Evolutionary conservation across 2,329 filamentous ascomycete species (phyloP).

Genomic region (Xylariales sp.): DNA sequence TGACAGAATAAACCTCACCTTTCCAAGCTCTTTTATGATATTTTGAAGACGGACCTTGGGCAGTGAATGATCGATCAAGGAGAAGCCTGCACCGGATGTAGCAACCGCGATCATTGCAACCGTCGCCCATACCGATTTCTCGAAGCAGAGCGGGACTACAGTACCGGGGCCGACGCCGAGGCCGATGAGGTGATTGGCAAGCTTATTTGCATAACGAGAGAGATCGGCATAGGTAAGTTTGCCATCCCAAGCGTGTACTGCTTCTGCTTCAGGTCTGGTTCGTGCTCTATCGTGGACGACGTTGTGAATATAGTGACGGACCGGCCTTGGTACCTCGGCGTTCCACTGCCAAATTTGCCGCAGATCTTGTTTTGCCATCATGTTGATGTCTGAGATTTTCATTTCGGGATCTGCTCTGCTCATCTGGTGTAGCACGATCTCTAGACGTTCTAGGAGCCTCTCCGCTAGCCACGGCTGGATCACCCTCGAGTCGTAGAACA

Average conservation of each 20-base stretch:
- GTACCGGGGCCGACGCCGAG: slow-evolving; percentile 20
- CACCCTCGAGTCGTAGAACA: too few species aligned
- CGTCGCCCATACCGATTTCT: slow-evolving; percentile 25
- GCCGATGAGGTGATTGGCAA: slow-evolving; percentile 16
- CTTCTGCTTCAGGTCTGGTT: not conserved
- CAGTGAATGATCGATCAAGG: not conserved
- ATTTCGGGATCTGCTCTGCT: not conserved
- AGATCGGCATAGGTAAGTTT: slow-evolving; percentile 23
- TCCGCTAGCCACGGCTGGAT: too few species aligned
- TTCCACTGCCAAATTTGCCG: too few species aligned
- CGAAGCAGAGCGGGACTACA: slow-evolving; percentile 27
- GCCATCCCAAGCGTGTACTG: slow-evolving; percentile 18
- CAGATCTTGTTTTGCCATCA: too few species aligned
- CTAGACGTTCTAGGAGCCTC: slow-evolving; percentile 8
- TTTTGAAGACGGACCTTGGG: not conserved
- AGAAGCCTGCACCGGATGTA: slow-evolving; percentile 1
- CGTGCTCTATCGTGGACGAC: not conserved
- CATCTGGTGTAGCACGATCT: slow-evolving; percentile 10
- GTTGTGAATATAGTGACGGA: too few species aligned
- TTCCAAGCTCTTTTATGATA: not conserved
- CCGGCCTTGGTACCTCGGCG: too few species aligned
- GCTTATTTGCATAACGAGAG: slow-evolving; percentile 12
- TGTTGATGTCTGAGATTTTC: slow-evolving; percentile 8
- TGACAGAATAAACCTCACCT: not conserved
- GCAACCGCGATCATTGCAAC: not conserved